These are phyloP conservation scores for Arthrocladium fulminans DNA, from an alignment of 2,329 filamentous ascomycete genomes.

Conservation along the genomic window DNA sequence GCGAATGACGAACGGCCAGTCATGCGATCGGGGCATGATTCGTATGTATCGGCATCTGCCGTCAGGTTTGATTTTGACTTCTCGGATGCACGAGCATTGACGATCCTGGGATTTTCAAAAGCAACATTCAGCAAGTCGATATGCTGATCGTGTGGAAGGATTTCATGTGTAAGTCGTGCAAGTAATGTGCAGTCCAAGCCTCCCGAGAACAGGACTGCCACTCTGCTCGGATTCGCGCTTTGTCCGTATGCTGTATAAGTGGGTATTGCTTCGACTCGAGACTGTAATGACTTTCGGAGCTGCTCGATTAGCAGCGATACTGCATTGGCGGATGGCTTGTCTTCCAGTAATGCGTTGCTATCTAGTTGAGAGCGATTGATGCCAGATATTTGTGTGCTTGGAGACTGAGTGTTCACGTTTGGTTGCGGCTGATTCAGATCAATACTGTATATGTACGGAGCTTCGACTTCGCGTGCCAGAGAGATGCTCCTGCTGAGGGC, in stretches of 20 bases:
- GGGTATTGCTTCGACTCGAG: conserved; percentile 19
- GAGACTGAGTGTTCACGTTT: conserved; percentile 10
- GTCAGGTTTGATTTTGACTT: conserved; percentile 20
- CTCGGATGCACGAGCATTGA: conserved; percentile 42
- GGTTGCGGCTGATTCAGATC: conserved; percentile 1
- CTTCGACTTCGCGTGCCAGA: conserved; percentile 59
- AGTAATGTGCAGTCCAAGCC: conserved; percentile 88
- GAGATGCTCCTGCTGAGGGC: conserved; percentile 51
- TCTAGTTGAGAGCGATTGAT: background rate
- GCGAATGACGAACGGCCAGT: conserved; percentile 72
- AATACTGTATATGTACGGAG: conserved; percentile 54
- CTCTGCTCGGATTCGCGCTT: conserved; percentile 27
- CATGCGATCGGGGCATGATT: conserved; percentile 79
- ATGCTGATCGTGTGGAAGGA: conserved; percentile 57
- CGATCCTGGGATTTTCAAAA: conserved; percentile 82
- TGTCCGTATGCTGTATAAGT: conserved; percentile 15
- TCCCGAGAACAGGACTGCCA: conserved; percentile 86
- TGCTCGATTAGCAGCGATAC: conserved; percentile 8
- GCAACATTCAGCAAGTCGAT: conserved; percentile 93
- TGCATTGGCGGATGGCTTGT: conserved; percentile 10
- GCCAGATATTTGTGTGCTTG: background rate
- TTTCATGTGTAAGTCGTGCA: conserved; percentile 68
- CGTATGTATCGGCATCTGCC: conserved; percentile 49
- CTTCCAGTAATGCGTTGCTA: background rate
- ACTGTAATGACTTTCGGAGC: conserved; percentile 17